These are phyloP conservation scores for Globisporangium cederbergense DNA, from an alignment of 352 stramenopile genomes.

Conservation along the genomic window DNA sequence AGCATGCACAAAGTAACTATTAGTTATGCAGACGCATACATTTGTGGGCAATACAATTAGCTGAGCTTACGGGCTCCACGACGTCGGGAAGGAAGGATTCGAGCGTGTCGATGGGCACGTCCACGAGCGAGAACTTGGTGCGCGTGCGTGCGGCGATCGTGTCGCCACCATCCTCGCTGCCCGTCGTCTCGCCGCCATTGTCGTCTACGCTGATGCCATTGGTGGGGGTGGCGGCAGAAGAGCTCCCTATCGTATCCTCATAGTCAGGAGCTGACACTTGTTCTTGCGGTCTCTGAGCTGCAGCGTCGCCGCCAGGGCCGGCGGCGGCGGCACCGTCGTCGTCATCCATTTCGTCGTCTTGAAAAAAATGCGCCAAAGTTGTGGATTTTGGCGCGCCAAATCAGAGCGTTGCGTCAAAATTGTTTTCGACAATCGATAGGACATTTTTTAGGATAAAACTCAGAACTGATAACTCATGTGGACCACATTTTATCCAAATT, in stretches of 20 bases:
- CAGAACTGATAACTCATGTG: too few relatives aligned
- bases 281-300: too few relatives aligned
- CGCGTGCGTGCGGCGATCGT: slow-evolving; percentile 70
- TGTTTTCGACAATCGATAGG: too few relatives aligned
- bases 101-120: slow-evolving; percentile 69
- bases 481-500: too few relatives aligned
- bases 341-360: too few relatives aligned
- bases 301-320: too few relatives aligned
- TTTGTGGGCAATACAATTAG: neutral
- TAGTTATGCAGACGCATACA: slow-evolving; percentile 15
- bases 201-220: neutral
- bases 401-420: too few relatives aligned
- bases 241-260: neutral
- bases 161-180: slow-evolving; percentile 16
- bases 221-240: too few relatives aligned
- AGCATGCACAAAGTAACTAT: neutral
- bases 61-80: slow-evolving; percentile 22
- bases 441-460: too few relatives aligned
- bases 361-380: too few relatives aligned
- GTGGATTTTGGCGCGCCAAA: too few relatives aligned
- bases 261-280: neutral
- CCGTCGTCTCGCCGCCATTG: neutral
- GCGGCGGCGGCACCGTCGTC: too few relatives aligned
- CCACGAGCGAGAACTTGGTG: slow-evolving; percentile 72
- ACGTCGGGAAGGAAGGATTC: slow-evolving; percentile 54